Percentiles rank a stretch among this genome's conserved stretches.
These are phyloP conservation scores for Starmerella apis DNA, from an alignment of 805 yeast species.

Conservation along the genomic window DNA sequence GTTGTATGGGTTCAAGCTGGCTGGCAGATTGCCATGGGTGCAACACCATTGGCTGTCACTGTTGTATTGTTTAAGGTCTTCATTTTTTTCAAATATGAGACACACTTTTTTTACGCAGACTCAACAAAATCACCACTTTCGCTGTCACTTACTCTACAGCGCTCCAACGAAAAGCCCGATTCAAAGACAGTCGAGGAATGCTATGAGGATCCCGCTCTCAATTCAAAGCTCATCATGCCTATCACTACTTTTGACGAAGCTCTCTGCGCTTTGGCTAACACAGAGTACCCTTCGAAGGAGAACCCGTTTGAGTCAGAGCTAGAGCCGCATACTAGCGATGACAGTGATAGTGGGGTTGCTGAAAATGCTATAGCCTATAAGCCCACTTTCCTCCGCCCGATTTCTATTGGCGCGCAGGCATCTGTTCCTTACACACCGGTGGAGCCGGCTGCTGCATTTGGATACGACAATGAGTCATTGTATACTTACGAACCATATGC, in stretches of 20 bases:
- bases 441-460: constrained; percentile 2
- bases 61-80: constrained; percentile 29
- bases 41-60: constrained; percentile 28
- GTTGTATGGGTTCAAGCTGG: constrained; percentile 34
- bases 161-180: neutral
- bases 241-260: constrained; percentile 15
- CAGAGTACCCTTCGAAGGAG: neutral
- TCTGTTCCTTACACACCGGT: constrained; percentile 2
- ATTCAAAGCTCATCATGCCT: constrained; percentile 11
- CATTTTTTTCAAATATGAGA: constrained; percentile 16
- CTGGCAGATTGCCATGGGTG: constrained; percentile 29
- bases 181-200: constrained; percentile 9
- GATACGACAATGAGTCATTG: neutral
- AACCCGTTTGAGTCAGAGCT: constrained; percentile 4
- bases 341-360: neutral
- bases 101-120: constrained; percentile 18
- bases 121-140: constrained; percentile 3
- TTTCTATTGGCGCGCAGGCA: neutral
- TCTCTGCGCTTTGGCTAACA: neutral
- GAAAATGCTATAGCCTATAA: neutral
- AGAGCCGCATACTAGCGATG: neutral
- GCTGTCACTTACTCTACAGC: neutral
- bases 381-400: neutral
- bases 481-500: constrained; percentile 3
- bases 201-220: constrained; percentile 23